Base-by-base conservation (phyloP, 208 protist species). In the Trypanosoma lewisi region DNA sequence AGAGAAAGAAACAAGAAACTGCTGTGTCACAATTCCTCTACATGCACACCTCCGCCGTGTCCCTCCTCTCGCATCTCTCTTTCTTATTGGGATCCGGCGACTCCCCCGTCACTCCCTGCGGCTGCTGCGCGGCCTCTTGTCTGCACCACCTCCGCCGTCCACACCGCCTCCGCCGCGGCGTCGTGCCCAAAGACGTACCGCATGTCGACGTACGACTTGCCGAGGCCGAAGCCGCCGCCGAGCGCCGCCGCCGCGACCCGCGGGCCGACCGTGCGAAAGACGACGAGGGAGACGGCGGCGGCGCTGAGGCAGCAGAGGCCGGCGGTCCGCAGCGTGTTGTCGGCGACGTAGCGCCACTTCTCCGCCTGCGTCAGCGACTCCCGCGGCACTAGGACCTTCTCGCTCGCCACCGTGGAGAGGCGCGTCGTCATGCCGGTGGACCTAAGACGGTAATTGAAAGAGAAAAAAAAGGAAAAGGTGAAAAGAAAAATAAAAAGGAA, bases 111-210 rank as follows among this genome's bases (percentile, higher is more conserved):
- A 48, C 21, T 37, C 23, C 33, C 33, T 23, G 44, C 25, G 19
- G 34, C 12, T 5, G 34, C 14, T 5, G 27, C 31, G 39, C 9
- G 37, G 2, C 37, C 52, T 30, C 72, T 27, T 53, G 45, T 73
- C 48, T 53, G 34, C 31, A 74, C 52, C 7, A 87, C 83, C 49
- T 86, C 70, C 9, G 83, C 87, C 47, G 75, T 77, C 87, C 87
- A 90, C 4, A 84, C 67, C 2, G 79, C 73, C 52, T 83, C 79
- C 8, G 82, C 83, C 37, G 73, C 60, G 19, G 90, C 71, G 65
- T 95, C 82, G 57, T 95, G 89, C 11, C 89, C 89, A 27, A 95
- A 73, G 34, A 93, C 64, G 63, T 90, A 95, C 57, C 87, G 78
- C 4, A 85, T 81, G 56, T 95, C 89, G 19, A 95, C 85, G 41